phyloP scores from a whole-genome alignment of 495 filamentous ascomycete species.

The Evansstolkia leycettana region DNA sequence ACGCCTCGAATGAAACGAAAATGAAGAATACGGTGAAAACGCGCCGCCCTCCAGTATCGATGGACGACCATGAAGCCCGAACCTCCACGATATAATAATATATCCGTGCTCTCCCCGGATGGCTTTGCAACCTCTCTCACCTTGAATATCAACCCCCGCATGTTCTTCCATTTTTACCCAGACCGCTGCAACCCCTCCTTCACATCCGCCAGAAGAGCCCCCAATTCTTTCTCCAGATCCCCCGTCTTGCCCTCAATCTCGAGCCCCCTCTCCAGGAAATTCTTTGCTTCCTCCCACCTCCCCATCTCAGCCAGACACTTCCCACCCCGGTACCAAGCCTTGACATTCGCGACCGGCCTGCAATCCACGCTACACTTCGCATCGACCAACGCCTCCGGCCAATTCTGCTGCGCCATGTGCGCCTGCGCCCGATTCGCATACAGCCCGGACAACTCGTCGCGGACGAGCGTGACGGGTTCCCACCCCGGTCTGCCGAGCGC shows the following conservation, averaged over 20 bases:
- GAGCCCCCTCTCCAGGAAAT: slow-evolving; percentile 57
- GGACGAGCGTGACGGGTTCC: slow-evolving; percentile 71
- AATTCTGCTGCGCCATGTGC: slow-evolving; percentile 63
- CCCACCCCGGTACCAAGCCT: slow-evolving; percentile 84
- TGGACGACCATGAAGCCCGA: too few relatives aligned
- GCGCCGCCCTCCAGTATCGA: too few relatives aligned
- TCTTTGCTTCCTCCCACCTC: slow-evolving; percentile 65
- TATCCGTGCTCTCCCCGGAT: too few relatives aligned
- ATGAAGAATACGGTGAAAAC: too few relatives aligned
- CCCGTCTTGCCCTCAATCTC: slow-evolving; percentile 72
- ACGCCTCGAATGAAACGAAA: too few relatives aligned
- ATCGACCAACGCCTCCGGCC: slow-evolving; percentile 74
- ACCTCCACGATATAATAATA: too few relatives aligned
- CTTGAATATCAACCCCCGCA: too few relatives aligned
- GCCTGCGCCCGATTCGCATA: slow-evolving; percentile 87
- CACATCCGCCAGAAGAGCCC: slow-evolving; percentile 57
- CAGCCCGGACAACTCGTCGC: slow-evolving; percentile 69
- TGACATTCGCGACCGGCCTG: slow-evolving; percentile 75
- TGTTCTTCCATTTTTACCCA: too few relatives aligned
- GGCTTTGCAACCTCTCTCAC: too few relatives aligned
- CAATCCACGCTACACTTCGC: slow-evolving; percentile 82
- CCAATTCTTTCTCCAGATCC: slow-evolving; percentile 48
- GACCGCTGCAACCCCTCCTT: slow-evolving; percentile 29
- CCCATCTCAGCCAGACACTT: slow-evolving; percentile 86
- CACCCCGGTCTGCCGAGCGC: slow-evolving; percentile 67